phyloP scores from a whole-genome alignment of 2,329 filamentous ascomycete species.

The Fusarium armeniacum region DNA sequence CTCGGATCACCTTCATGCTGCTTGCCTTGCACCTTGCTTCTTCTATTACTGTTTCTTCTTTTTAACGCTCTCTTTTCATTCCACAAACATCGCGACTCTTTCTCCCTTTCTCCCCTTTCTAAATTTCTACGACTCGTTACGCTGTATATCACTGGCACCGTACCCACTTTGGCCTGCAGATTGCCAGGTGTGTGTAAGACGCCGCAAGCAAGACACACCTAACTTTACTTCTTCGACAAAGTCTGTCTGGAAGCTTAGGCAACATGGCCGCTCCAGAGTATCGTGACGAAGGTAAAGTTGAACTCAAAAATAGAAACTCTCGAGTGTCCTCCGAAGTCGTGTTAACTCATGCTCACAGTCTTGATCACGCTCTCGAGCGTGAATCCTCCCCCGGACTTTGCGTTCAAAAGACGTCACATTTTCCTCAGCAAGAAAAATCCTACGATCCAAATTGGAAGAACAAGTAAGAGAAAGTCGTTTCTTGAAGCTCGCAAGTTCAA shows the following conservation, averaged over 20 bases:
- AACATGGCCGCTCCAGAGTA: constrained; percentile 48
- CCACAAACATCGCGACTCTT: background rate
- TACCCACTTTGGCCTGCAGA: constrained; percentile 36
- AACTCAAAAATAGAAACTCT: background rate
- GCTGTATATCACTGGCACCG: background rate
- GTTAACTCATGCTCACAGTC: constrained; percentile 47
- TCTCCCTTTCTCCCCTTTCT: background rate
- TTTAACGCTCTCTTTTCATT: constrained; percentile 4
- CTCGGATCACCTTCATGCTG: constrained; percentile 25
- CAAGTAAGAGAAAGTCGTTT: constrained; percentile 57
- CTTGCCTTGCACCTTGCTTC: constrained; percentile 24
- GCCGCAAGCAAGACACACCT: constrained; percentile 1
- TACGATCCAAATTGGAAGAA: constrained; percentile 58
- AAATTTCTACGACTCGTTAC: background rate
- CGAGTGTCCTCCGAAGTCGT: background rate
- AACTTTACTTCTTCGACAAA: background rate
- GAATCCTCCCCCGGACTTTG: constrained; percentile 38
- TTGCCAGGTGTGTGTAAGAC: constrained; percentile 36
- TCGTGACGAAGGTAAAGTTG: constrained; percentile 45
- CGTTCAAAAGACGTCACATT: constrained; percentile 50
- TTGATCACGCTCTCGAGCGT: constrained; percentile 51
- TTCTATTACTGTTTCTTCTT: constrained; percentile 19
- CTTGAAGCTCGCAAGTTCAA: constrained; percentile 63
- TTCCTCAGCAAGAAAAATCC: constrained; percentile 52
- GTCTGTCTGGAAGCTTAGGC: background rate